Percentiles rank a stretch among this genome's conserved stretches.
These are phyloP conservation scores for Dictyostelium citrinum DNA, from an alignment of 78 protist species.

Conservation along the genomic window DNA sequence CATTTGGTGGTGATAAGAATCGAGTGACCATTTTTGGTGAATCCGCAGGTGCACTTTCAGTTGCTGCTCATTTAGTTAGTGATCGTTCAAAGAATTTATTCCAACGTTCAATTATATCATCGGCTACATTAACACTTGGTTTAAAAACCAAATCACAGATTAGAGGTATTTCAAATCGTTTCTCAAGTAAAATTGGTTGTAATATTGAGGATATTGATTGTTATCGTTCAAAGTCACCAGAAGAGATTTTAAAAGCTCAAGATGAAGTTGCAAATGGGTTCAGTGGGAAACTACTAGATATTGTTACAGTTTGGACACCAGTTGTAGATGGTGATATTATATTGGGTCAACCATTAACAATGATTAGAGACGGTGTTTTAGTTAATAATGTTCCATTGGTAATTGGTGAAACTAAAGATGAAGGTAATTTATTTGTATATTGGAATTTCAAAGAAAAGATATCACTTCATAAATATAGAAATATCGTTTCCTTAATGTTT, in stretches of 20 bases:
- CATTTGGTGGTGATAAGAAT: conserved; percentile 85
- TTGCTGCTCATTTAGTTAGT: conserved; percentile 58
- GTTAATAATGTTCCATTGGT: conserved; percentile 39
- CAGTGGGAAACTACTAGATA: not conserved
- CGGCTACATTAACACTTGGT: not conserved
- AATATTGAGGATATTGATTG: not conserved
- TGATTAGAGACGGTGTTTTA: not conserved
- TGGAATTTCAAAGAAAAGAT: not conserved
- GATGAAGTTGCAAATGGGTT: not conserved
- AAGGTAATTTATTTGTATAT: conserved; percentile 10
- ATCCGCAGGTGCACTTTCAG: conserved; percentile 7
- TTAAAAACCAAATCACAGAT: not conserved
- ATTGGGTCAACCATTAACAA: conserved; percentile 7
- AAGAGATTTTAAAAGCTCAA: conserved; percentile 24
- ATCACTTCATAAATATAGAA: not conserved
- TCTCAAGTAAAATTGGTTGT: conserved; percentile 31
- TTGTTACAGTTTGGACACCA: conserved; percentile 31
- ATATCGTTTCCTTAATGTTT: not conserved
- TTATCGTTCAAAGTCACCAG: not conserved
- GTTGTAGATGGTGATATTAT: conserved; percentile 27
- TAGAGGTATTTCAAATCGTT: not conserved
- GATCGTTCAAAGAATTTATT: conserved; percentile 42
- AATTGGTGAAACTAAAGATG: conserved; percentile 29
- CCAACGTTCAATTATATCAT: conserved; percentile 42
- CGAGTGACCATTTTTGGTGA: conserved; percentile 33